A percentile compares a stretch with the other conserved stretches of the same genome.
phyloP scores from a whole-genome alignment of 2,329 filamentous ascomycete genomes.

The Stemphylium beticola region DNA sequence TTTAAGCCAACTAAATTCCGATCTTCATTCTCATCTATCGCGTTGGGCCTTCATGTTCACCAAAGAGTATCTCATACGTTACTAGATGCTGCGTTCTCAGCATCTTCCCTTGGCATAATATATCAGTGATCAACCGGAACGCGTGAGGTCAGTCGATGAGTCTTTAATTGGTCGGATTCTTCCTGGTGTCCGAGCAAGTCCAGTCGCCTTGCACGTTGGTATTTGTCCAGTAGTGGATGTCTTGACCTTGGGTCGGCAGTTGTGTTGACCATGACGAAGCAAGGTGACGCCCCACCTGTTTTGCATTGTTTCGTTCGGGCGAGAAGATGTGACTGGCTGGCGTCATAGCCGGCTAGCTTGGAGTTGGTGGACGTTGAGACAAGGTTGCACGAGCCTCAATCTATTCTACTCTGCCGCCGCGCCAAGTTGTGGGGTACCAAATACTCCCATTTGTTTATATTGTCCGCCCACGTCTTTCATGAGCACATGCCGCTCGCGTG shows the following conservation, averaged over 20 bases:
- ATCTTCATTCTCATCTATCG: background rate
- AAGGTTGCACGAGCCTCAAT: slow-evolving; percentile 20
- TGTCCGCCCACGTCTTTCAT: no score
- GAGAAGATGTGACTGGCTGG: background rate
- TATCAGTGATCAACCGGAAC: background rate
- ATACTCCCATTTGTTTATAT: no score
- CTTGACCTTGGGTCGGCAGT: slow-evolving; percentile 20
- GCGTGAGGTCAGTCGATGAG: background rate
- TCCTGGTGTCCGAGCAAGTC: no score
- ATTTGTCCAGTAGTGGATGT: slow-evolving; percentile 7
- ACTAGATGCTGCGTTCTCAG: background rate
- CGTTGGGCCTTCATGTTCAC: background rate
- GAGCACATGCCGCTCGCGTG: no score
- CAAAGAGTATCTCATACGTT: background rate
- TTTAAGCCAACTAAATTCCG: background rate
- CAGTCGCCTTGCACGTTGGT: background rate
- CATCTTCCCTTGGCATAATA: background rate
- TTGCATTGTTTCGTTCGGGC: background rate
- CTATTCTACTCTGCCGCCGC: slow-evolving; percentile 15
- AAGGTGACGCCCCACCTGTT: slow-evolving; percentile 10
- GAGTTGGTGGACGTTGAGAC: slow-evolving; percentile 11
- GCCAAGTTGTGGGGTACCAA: slow-evolving; percentile 23
- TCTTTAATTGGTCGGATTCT: no score
- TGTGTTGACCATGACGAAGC: background rate
- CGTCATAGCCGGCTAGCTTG: background rate